These are phyloP conservation scores for Emergomyces pasteurianus DNA, from an alignment of 2,329 filamentous ascomycete species.

Conservation along the genomic window DNA sequence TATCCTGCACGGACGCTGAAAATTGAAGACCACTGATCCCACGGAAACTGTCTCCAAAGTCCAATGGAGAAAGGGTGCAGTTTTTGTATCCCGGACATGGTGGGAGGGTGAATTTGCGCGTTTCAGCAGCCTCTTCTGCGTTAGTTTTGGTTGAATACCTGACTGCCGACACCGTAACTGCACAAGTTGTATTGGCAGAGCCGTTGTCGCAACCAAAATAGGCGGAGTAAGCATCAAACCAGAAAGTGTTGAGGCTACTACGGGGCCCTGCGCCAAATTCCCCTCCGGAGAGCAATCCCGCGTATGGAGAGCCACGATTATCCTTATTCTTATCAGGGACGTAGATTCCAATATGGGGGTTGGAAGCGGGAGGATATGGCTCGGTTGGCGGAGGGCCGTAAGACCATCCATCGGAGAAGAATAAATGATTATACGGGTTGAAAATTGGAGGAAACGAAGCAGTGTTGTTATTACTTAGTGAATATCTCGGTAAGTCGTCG, in stretches of 20 bases:
- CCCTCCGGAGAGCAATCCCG: conserved; percentile 29
- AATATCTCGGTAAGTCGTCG: conserved; percentile 17
- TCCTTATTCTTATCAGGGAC: conserved; percentile 22
- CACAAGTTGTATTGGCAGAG: conserved; percentile 29
- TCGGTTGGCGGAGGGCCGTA: conserved; percentile 35
- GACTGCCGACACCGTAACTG: conserved; percentile 33
- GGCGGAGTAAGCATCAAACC: conserved; percentile 38
- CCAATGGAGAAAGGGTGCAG: conserved; percentile 34
- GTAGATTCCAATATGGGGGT: conserved; percentile 38
- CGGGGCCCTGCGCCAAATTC: conserved; percentile 37
- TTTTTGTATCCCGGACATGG: conserved; percentile 29
- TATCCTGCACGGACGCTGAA: conserved; percentile 31
- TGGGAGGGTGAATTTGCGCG: conserved; percentile 30
- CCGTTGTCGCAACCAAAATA: conserved; percentile 38
- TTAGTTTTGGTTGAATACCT: conserved; percentile 26
- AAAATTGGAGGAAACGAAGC: conserved; percentile 28
- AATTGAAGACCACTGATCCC: conserved; percentile 38
- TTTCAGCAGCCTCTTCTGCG: conserved; percentile 24
- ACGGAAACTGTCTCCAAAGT: conserved; percentile 30
- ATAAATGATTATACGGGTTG: conserved; percentile 40
- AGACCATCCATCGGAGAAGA: conserved; percentile 40
- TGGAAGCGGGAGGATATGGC: conserved; percentile 34
- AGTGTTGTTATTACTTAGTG: conserved; percentile 16
- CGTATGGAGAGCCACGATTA: conserved; percentile 12
- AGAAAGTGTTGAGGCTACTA: conserved; percentile 33